A percentile compares a stretch with the other conserved stretches of the same genome.
Evolutionary conservation across 345 rosid species (phyloP).

Genomic region (Gossypium longicalyx): DNA sequence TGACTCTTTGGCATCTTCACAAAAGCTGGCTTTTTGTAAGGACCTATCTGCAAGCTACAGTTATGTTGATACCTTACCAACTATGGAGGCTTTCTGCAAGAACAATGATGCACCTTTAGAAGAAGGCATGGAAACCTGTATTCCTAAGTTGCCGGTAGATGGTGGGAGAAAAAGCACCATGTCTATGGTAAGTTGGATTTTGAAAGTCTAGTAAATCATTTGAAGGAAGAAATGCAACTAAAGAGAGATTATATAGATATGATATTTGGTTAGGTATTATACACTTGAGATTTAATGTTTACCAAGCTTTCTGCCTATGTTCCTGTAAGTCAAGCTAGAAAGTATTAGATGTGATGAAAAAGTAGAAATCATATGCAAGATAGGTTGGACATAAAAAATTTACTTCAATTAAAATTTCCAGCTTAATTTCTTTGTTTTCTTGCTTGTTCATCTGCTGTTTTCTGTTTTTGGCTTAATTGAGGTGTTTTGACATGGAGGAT

Average conservation of each 20-base stretch:
- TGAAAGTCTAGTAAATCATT: not conserved
- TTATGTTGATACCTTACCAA: slow-evolving; percentile 19
- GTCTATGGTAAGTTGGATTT: slow-evolving; percentile 34
- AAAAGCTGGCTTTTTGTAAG: slow-evolving; percentile 15
- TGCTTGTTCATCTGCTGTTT: not conserved
- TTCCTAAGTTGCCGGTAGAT: slow-evolving; percentile 2
- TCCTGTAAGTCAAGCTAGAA: not conserved
- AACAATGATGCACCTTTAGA: not conserved
- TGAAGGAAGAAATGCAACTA: not conserved
- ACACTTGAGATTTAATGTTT: not conserved
- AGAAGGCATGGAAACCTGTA: slow-evolving; percentile 14
- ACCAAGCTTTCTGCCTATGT: not conserved
- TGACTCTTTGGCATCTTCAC: slow-evolving; percentile 20
- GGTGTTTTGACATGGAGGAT: slow-evolving; percentile 18
- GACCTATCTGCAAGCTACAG: slow-evolving; percentile 12
- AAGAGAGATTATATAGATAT: not conserved
- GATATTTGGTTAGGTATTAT: not conserved
- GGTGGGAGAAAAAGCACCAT: slow-evolving; percentile 19
- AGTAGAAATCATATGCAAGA: not conserved
- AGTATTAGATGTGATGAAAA: not conserved
- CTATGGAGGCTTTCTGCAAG: slow-evolving; percentile 26
- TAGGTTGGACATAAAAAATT: not conserved
- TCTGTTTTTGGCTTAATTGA: slow-evolving; percentile 13
- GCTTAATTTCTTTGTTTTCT: not conserved
- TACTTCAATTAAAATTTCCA: not conserved